Percentiles rank a stretch among this genome's conserved stretches.
Conservation (phyloP, 2,329 filamentous ascomycete genomes). For the Tolypocladium tundrense region DNA sequence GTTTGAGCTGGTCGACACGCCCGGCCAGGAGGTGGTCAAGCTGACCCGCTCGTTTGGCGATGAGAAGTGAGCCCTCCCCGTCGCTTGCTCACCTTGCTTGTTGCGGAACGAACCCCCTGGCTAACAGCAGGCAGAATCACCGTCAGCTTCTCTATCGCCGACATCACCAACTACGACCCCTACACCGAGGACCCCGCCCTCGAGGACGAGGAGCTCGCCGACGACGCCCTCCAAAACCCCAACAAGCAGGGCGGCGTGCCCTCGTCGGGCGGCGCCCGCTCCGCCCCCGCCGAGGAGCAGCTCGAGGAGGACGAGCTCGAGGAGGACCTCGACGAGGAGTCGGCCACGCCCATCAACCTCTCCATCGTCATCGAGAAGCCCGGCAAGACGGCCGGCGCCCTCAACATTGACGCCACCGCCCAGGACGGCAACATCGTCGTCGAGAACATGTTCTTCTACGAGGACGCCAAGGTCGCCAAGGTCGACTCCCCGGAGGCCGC, state of each 20-base stretch:
- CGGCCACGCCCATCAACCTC: conserved; percentile 68
- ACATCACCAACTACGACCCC: conserved; percentile 29
- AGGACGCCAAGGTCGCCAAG: conserved; percentile 66
- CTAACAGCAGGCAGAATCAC: conserved; percentile 25
- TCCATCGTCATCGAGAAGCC: conserved; percentile 85
- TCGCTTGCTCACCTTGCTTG: not conserved
- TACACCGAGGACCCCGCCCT: conserved; percentile 26
- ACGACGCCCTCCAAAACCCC: conserved; percentile 36
- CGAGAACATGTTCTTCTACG: conserved; percentile 84
- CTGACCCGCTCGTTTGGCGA: conserved; percentile 75
- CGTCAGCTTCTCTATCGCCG: conserved; percentile 31
- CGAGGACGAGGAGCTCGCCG: conserved; percentile 27
- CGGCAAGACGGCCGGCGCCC: conserved; percentile 57
- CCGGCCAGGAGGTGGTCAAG: conserved; percentile 80
- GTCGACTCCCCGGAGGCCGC: conserved; percentile 65
- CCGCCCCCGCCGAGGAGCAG: conserved; percentile 37
- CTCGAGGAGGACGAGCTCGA: conserved; percentile 35
- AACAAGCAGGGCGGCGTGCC: conserved; percentile 46
- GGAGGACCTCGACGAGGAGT: conserved; percentile 43
- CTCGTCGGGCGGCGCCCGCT: conserved; percentile 36
- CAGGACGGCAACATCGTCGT: conserved; percentile 81
- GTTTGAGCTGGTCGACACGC: conserved; percentile 72
- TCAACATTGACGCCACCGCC: conserved; percentile 77
- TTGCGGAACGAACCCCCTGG: not conserved
- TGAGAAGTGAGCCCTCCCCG: conserved; percentile 61